A percentile compares a stretch with the other conserved stretches of the same genome.
These are phyloP conservation scores for Dothideomycetes sp. DNA, from an alignment of 2,329 filamentous ascomycete species.

Conservation along the genomic window DNA sequence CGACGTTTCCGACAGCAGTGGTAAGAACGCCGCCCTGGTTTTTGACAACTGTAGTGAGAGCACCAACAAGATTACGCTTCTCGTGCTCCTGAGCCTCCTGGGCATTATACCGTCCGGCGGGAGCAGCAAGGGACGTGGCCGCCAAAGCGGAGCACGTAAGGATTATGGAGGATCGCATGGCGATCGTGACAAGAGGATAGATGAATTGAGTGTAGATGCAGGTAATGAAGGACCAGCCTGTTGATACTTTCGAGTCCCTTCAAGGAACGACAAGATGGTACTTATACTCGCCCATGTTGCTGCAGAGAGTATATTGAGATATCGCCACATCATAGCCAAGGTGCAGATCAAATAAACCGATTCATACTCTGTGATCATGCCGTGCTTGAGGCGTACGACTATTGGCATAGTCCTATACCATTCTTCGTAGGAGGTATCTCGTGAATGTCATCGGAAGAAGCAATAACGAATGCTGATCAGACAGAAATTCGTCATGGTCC, in stretches of 20 bases:
- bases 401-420: too few species aligned
- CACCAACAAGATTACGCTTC: constrained; percentile 1
- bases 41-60: background rate
- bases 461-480: too few species aligned
- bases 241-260: background rate
- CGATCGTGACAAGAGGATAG: background rate
- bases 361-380: too few species aligned
- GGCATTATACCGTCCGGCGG: background rate
- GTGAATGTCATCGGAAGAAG: too few species aligned
- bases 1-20: background rate
- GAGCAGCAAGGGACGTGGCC: constrained; percentile 3
- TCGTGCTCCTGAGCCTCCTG: background rate
- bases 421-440: too few species aligned
- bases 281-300: too few species aligned
- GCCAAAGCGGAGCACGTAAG: background rate
- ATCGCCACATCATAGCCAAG: too few species aligned
- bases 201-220: background rate
- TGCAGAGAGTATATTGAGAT: too few species aligned
- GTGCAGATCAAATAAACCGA: too few species aligned
- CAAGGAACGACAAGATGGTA: too few species aligned
- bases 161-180: background rate
- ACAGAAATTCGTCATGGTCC: too few species aligned
- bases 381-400: too few species aligned
- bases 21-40: background rate
- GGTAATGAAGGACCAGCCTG: background rate